Conservation (phyloP, 306 rosid species). For the Prunus padus region DNA sequence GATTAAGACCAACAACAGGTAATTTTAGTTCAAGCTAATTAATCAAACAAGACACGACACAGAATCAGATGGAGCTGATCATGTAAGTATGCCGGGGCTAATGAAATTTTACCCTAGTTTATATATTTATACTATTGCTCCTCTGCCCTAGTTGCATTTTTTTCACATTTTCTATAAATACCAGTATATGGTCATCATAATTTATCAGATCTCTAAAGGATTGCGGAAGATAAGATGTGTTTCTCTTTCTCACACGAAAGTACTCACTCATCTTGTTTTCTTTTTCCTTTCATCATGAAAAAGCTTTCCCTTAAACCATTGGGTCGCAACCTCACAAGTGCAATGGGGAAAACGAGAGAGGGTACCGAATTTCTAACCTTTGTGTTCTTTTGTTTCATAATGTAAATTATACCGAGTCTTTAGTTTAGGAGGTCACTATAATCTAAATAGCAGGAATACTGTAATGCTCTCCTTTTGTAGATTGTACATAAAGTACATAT, state of each 20-base stretch:
- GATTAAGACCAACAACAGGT: not conserved
- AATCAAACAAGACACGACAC: not conserved
- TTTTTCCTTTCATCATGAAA: not conserved
- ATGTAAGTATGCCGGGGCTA: too few relatives aligned
- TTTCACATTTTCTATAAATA: too few relatives aligned
- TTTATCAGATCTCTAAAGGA: too few relatives aligned
- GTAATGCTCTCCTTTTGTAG: not conserved
- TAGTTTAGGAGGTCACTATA: not conserved
- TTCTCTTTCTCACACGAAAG: not conserved
- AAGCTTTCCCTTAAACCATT: not conserved
- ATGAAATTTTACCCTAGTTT: too few relatives aligned
- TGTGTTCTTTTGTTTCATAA: not conserved
- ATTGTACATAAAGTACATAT: not conserved
- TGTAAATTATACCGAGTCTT: not conserved
- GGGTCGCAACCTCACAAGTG: not conserved
- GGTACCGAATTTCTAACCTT: not conserved
- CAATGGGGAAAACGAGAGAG: not conserved
- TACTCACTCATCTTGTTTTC: not conserved
- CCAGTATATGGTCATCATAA: too few relatives aligned
- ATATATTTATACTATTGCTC: too few relatives aligned
- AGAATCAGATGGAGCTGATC: not conserved
- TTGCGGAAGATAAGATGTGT: not conserved
- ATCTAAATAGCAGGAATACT: not conserved
- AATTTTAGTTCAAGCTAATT: not conserved
- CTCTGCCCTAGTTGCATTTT: too few relatives aligned